Base-by-base conservation (phyloP, 2,329 filamentous ascomycete species). In the Cladosporium sp. region DNA sequence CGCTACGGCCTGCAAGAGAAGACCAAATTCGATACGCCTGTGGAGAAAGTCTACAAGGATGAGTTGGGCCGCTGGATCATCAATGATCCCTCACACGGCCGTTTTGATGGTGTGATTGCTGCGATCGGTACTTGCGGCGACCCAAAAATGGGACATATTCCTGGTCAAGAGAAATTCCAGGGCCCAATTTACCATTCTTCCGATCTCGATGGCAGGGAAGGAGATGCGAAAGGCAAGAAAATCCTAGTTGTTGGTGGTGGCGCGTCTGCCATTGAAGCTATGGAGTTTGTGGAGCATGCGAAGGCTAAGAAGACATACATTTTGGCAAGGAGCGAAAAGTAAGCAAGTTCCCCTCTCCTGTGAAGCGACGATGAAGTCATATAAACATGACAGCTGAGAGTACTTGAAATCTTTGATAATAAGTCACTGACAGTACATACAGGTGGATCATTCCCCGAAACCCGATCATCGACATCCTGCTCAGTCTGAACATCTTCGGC, bases 51-150 rank as follows among this genome's bases (percentile, higher is more conserved):
- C 0, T 91, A 90, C 68, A 87, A 90, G 73, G 88, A 91, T 68
- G 81, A 85, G 0, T 79, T 86, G 30, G 90, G 89, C 0, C 84
- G 87, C 63, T 96, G 92, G 92, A 86, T 94, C 64, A 83, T 96
- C 78, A 94, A 96, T 70, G 83, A 92, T 67, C 80, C 86, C 0
- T 84, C 86, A 4, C 83, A 91, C 65, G 92, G 92, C 10, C 83
- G 81, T 6, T 96, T 93, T 69, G 92, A 95, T 59, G 92, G 92
- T 28, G 81, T 96, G 10, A 87, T 96, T 61, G 88, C 89, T 0
- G 90, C 91, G 0, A 84, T 95, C 0, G 92, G 92, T 6, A 93
- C 91, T 0, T 96, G 92, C 66, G 92, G 92, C 38, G 89, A 91
- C 4, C 85, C 89, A 0, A 92, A 93, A 75, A 87, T 91, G 81